phyloP scores from a whole-genome alignment of 202 grass and related monocot species.

The Carex arenaria region DNA sequence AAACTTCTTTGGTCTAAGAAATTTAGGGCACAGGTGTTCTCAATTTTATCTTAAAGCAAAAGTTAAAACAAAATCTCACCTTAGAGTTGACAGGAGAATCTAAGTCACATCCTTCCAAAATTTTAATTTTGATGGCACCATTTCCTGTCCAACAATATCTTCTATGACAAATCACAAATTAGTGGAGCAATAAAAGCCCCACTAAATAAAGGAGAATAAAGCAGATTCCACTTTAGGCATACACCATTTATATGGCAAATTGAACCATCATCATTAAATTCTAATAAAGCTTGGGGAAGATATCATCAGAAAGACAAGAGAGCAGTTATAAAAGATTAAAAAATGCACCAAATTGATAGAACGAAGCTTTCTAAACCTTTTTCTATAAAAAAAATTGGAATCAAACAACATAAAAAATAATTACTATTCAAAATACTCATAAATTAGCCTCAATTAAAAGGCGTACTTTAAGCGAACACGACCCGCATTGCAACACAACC shows the following conservation, averaged over 20 bases:
- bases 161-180: slow-evolving; percentile 1
- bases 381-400: neutral
- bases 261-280: neutral
- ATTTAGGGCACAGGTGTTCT: slow-evolving; percentile 24
- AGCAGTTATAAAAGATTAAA: neutral
- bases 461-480: slow-evolving; percentile 61
- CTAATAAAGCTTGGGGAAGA: neutral
- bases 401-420: neutral
- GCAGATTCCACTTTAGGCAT: neutral
- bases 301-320: neutral
- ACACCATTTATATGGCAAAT: neutral
- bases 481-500: slow-evolving; percentile 60
- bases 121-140: slow-evolving; percentile 11
- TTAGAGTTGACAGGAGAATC: slow-evolving; percentile 17
- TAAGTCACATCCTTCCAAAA: slow-evolving; percentile 2
- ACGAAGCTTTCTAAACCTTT: neutral
- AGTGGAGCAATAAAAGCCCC: neutral
- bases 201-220: slow-evolving; percentile 5
- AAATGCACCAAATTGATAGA: neutral
- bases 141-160: neutral
- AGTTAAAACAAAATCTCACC: slow-evolving; percentile 60
- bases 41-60: slow-evolving; percentile 65
- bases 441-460: slow-evolving; percentile 30
- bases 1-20: neutral
- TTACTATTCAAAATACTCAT: slow-evolving; percentile 12